Base-by-base conservation (phyloP, 805 yeast genomes). In the Ogataea pini region DNA sequence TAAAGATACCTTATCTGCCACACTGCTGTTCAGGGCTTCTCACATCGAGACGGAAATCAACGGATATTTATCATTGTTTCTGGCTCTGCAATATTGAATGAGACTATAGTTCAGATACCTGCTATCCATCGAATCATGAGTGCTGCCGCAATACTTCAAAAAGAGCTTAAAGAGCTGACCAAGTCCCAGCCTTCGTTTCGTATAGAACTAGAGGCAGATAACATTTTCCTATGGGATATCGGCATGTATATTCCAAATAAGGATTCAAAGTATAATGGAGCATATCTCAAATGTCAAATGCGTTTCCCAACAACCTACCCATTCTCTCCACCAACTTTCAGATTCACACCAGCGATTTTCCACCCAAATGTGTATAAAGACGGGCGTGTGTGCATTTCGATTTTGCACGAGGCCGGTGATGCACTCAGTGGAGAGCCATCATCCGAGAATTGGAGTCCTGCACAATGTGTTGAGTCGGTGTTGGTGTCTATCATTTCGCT, bases 341-440 rank as follows among this genome's bases (percentile, higher is more conserved):
- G 95, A 58, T 92, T 92, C 74, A 85, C 92, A 7, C 96, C 97
- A 12, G 85, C 96, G 36, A 88, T 92, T 57, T 91, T 83, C 71
- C 98, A 92, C 63, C 98, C 98, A 20, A 92, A 92, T 66, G 96
- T 92, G 47, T 92, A 92, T 70, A 79, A 89, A 51, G 97, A 91
- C 68, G 98, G 98, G 14, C 73, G 95, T 57, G 77, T 91, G 37
- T 91, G 98, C 74, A 90, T 91, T 51, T 89, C 96, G 44, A 92
- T 92, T 54, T 75, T 92, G 51, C 98, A 92, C 68, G 88, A 85
- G 56, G 86, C 92, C 14, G 97, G 96, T 19, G 96, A 90, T 64
- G 87, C 86, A 16, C 85, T 92, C 44, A 79, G 88, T 31, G 97
- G 89, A 56, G 97, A 91, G 67, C 92, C 91, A 2, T 96, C 89